Conservation (phyloP, 2,329 filamentous ascomycete genomes). For the Elsinoe fawcettii region DNA sequence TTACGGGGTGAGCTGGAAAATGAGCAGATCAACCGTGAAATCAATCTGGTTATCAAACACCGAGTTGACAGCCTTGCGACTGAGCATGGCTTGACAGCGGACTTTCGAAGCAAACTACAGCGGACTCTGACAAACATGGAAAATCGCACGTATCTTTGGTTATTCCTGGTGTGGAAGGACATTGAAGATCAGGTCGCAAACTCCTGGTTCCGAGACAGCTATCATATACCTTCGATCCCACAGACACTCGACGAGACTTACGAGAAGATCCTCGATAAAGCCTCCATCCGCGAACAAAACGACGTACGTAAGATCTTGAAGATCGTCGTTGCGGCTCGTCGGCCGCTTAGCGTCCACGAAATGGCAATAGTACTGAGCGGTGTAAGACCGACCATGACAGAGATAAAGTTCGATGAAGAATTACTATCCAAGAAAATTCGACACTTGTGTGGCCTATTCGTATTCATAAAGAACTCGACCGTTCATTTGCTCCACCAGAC, state of each 20-base stretch:
- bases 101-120: background rate
- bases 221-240: slow-evolving; percentile 20
- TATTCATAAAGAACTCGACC: slow-evolving; percentile 21
- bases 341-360: slow-evolving; percentile 24
- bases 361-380: slow-evolving; percentile 23
- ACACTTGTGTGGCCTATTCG: slow-evolving; percentile 24
- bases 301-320: slow-evolving; percentile 20
- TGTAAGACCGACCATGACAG: slow-evolving; percentile 13
- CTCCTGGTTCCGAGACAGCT: slow-evolving; percentile 16
- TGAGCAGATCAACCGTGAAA: slow-evolving; percentile 17
- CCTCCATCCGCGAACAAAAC: background rate
- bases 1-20: slow-evolving; percentile 18
- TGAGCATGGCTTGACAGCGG: background rate
- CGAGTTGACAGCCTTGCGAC: background rate
- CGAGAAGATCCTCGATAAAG: slow-evolving; percentile 22
- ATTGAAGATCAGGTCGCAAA: slow-evolving; percentile 18
- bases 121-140: slow-evolving; percentile 19
- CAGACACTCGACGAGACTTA: slow-evolving; percentile 25
- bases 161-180: slow-evolving; percentile 22
- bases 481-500: slow-evolving; percentile 28
- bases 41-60: slow-evolving; percentile 16
- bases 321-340: slow-evolving; percentile 24
- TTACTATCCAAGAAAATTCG: slow-evolving; percentile 16
- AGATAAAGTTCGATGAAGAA: slow-evolving; percentile 2
- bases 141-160: slow-evolving; percentile 29